Percentiles rank a stretch among this genome's conserved stretches.
These are phyloP conservation scores for Aurantiochytrium sp. DNA, from an alignment of 108 stramenopile species.

Conservation along the genomic window DNA sequence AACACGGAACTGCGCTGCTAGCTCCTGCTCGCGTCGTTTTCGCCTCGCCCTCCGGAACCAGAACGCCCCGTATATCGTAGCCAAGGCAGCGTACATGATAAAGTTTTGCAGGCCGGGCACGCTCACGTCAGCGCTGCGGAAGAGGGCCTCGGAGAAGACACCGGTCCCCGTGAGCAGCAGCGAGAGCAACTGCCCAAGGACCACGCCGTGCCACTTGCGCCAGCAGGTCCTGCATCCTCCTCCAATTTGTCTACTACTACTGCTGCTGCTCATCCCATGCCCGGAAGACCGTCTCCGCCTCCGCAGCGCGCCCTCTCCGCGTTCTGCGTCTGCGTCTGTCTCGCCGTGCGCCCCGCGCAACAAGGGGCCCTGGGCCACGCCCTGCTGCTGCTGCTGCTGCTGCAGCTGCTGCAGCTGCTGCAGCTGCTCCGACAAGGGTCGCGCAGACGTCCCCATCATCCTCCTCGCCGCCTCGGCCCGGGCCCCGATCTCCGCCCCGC, in stretches of 20 bases:
- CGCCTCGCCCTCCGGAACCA: neutral
- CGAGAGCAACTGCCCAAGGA: constrained; percentile 46
- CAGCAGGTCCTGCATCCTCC: neutral
- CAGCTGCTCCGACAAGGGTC: no score
- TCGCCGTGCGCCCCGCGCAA: neutral
- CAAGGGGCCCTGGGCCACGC: neutral
- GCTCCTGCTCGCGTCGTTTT: neutral
- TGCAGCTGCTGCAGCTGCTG: no score
- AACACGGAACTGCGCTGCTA: neutral
- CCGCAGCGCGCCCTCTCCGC: neutral
- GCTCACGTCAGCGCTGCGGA: constrained; percentile 27
- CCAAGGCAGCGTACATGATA: constrained; percentile 41
- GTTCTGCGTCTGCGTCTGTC: neutral
- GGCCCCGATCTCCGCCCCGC: no score
- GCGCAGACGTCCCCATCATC: no score
- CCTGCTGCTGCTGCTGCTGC: neutral
- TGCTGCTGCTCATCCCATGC: neutral
- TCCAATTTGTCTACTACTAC: neutral
- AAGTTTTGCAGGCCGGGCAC: constrained; percentile 36
- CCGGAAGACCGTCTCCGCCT: neutral
- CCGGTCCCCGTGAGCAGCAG: constrained; percentile 47
- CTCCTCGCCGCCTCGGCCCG: no score
- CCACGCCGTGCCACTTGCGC: constrained; percentile 3
- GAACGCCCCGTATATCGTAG: constrained; percentile 3
- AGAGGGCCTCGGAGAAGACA: constrained; percentile 38